phyloP scores from a whole-genome alignment of 192 early-diverging fungal genomes.

The Backusella morwellensis region DNA sequence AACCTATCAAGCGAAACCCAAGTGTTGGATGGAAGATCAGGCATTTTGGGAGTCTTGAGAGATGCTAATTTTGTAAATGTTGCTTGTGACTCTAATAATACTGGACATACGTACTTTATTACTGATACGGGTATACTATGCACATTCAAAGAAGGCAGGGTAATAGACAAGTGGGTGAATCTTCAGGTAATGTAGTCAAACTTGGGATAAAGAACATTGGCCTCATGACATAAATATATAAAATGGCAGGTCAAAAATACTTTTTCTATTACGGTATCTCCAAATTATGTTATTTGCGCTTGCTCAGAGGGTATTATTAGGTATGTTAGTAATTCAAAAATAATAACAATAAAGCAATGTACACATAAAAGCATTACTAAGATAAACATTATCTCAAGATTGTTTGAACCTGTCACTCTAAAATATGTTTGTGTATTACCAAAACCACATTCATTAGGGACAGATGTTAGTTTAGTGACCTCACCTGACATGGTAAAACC shows the following conservation, averaged over 20 bases:
- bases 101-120: slow-evolving; percentile 58
- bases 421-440: slow-evolving; percentile 71
- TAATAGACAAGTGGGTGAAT: slow-evolving; percentile 83
- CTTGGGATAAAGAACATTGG: background rate
- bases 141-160: slow-evolving; percentile 58
- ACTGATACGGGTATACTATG: slow-evolving; percentile 68
- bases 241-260: slow-evolving; percentile 53
- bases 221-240: background rate
- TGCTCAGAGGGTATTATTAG: slow-evolving; percentile 73
- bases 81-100: slow-evolving; percentile 42
- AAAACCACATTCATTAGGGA: slow-evolving; percentile 64
- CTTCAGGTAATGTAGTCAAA: slow-evolving; percentile 52
- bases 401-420: slow-evolving; percentile 72
- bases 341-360: background rate
- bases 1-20: slow-evolving; percentile 37
- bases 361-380: background rate
- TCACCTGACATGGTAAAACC: slow-evolving; percentile 25
- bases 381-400: slow-evolving; percentile 30
- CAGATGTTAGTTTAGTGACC: slow-evolving; percentile 40
- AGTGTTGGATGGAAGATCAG: slow-evolving; percentile 70
- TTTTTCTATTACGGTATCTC: slow-evolving; percentile 59
- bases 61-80: slow-evolving; percentile 74
- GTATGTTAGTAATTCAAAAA: slow-evolving; percentile 30
- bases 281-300: slow-evolving; percentile 65
- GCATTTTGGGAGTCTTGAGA: slow-evolving; percentile 62